These are phyloP conservation scores for Epicoccum nigrum DNA, from an alignment of 2,329 filamentous ascomycete species.

Conservation along the genomic window DNA sequence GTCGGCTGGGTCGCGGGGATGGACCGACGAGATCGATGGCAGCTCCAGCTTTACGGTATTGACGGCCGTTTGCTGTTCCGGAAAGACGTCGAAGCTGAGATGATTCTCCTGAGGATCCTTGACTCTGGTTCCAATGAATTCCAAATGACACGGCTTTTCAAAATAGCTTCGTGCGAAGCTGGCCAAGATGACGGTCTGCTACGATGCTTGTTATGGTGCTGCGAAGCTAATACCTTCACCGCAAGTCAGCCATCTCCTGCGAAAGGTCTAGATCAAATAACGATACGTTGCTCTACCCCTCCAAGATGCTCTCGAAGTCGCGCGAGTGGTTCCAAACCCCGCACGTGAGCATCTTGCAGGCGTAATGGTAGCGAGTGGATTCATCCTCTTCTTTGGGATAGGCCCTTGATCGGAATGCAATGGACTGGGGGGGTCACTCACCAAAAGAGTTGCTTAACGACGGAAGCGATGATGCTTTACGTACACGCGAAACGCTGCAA, in stretches of 20 bases:
- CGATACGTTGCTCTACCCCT: no score
- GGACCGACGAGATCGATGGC: conserved; percentile 82
- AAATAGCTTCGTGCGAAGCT: neutral
- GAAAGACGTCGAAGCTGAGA: conserved; percentile 14
- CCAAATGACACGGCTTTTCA: neutral
- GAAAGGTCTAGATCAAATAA: conserved; percentile 8
- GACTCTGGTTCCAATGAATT: conserved; percentile 29
- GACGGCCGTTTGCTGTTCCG: conserved; percentile 24
- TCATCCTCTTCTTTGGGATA: neutral
- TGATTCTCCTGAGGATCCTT: conserved; percentile 21
- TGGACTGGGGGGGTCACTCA: conserved; percentile 19
- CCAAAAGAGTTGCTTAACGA: conserved; percentile 23
- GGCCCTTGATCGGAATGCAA: neutral
- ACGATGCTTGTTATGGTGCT: conserved; percentile 11
- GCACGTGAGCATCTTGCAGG: no score
- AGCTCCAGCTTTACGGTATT: conserved; percentile 93
- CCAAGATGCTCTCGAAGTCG: no score
- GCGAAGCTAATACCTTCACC: conserved; percentile 34
- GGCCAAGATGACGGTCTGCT: conserved; percentile 29
- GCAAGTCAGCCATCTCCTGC: conserved; percentile 47
- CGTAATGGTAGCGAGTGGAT: neutral
- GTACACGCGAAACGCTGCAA: conserved; percentile 43
- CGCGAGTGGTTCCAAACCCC: no score
- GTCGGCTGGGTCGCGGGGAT: conserved; percentile 78
- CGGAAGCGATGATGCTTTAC: conserved; percentile 21